Base-by-base conservation (phyloP, 2,329 filamentous ascomycete species). In the Talaromyces sp. region DNA sequence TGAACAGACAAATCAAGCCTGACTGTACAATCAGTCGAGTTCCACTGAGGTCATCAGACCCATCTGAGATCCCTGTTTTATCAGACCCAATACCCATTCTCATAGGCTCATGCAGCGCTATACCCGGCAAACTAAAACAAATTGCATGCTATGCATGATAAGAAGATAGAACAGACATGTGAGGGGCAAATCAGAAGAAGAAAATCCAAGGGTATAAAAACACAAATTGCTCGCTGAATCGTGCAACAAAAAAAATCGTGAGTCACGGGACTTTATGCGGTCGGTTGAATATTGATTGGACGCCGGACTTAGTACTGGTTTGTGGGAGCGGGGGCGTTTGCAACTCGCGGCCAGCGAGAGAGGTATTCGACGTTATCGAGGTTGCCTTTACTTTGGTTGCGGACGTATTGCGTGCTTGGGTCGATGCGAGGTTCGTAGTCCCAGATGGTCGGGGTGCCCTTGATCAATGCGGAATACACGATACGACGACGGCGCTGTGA, bases 401-500 rank as follows among this genome's bases (percentile, higher is more conserved):
- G 90, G 72, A 97, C 96, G 78, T 94, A 96, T 78, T 91, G 91
- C 70, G 67, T 69, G 66, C 76, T 76, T 8, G 74, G 75, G 68
- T 79, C 74, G 58, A 81, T 71, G 62, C 84, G 79, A 0, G 92
- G 92, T 79, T 93, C 86, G 78, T 90, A 90, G 78, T 97, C 93
- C 93, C 93, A 97, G 74, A 88, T 86, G 45, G 90, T 90, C 70
- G 91, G 92, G 41, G 82, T 82, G 63, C 93, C 93, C 76, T 89
- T 80, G 74, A 87, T 90, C 68, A 97, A 83, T 0, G 93, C 91
- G 47, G 86, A 86, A 89, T 92, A 96, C 31, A 92, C 90, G 9
- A 96, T 79, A 60, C 89, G 86, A 14, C 93, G 86, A 73, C 89
- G 88, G 49, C 93, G 89, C 82, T 97, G 93, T 52, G 90, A 93